A percentile compares a stretch with the other conserved stretches of the same genome.
Evolutionary conservation across 2,329 filamentous ascomycete species (phyloP).

Genomic region (Aspergillus sp.): DNA sequence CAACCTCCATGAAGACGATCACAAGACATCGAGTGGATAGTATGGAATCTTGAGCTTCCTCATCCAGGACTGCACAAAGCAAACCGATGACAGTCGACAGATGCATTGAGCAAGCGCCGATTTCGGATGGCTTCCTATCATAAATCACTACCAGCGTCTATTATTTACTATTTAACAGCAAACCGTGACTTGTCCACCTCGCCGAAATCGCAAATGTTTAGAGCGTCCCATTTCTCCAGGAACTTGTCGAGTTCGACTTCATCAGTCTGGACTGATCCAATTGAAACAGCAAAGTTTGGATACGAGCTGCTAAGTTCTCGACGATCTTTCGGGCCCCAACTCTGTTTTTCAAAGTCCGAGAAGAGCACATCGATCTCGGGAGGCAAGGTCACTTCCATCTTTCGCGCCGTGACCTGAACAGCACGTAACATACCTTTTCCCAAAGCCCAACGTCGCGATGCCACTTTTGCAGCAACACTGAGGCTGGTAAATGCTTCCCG

Average conservation of each 20-base stretch:
- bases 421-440: conserved; percentile 16
- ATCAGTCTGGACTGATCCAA: neutral
- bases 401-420: conserved; percentile 13
- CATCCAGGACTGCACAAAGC: too few species aligned
- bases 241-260: conserved; percentile 11
- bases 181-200: too few species aligned
- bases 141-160: too few species aligned
- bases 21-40: too few species aligned
- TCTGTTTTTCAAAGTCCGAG: conserved; percentile 10
- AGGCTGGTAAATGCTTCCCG: conserved; percentile 13
- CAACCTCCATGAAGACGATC: too few species aligned
- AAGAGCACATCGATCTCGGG: conserved; percentile 10
- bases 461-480: conserved; percentile 7
- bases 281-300: conserved; percentile 12
- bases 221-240: conserved; percentile 12
- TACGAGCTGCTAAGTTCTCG: conserved; percentile 14
- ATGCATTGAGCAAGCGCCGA: too few species aligned
- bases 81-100: too few species aligned
- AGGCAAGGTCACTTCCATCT: conserved; percentile 9
- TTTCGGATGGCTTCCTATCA: too few species aligned
- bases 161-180: too few species aligned
- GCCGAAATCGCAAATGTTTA: neutral
- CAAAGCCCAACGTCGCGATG: conserved; percentile 13
- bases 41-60: too few species aligned
- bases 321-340: conserved; percentile 11